Evolutionary conservation across 2,329 filamentous ascomycete species (phyloP).

Genomic region (Alternaria incomplexa): DNA sequence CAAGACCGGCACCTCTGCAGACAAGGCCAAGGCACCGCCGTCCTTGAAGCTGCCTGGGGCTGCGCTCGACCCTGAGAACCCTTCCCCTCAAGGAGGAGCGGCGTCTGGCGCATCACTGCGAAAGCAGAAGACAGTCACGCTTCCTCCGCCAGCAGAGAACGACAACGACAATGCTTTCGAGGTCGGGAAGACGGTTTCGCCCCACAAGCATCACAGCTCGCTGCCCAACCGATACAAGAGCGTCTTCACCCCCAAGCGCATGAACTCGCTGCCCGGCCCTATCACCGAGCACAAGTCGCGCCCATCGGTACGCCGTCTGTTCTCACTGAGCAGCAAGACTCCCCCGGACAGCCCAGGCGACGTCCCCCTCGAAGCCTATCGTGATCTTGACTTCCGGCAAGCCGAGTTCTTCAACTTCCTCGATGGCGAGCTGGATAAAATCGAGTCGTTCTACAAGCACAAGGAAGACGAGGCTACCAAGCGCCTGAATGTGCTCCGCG

Average conservation of each 20-base stretch:
- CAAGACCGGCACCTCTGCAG: slow-evolving; percentile 8
- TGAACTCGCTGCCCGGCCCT: slow-evolving; percentile 48
- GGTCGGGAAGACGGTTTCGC: slow-evolving; percentile 50
- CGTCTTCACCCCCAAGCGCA: slow-evolving; percentile 50
- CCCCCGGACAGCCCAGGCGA: slow-evolving; percentile 50
- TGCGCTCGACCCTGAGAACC: slow-evolving; percentile 57
- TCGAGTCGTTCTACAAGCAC: slow-evolving; percentile 84
- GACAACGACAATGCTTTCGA: slow-evolving; percentile 51
- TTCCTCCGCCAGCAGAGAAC: slow-evolving; percentile 22
- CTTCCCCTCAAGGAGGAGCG: slow-evolving; percentile 20
- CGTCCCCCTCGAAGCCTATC: slow-evolving; percentile 61
- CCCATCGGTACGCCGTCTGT: slow-evolving; percentile 49
- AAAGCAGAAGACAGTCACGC: slow-evolving; percentile 24
- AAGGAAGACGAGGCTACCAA: slow-evolving; percentile 86
- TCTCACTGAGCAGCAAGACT: slow-evolving; percentile 51
- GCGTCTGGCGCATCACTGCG: slow-evolving; percentile 19
- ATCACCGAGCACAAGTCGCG: slow-evolving; percentile 34
- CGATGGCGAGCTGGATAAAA: slow-evolving; percentile 84
- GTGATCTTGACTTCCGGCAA: slow-evolving; percentile 74
- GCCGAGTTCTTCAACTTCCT: slow-evolving; percentile 88
- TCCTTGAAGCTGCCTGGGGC: slow-evolving; percentile 68
- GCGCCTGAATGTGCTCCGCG: slow-evolving; percentile 72
- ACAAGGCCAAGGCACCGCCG: slow-evolving; percentile 49
- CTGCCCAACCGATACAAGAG: slow-evolving; percentile 43
- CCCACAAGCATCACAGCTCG: slow-evolving; percentile 33